phyloP scores from a whole-genome alignment of 371 early-diverging fungal genomes.

The Actinomucor elegans region DNA sequence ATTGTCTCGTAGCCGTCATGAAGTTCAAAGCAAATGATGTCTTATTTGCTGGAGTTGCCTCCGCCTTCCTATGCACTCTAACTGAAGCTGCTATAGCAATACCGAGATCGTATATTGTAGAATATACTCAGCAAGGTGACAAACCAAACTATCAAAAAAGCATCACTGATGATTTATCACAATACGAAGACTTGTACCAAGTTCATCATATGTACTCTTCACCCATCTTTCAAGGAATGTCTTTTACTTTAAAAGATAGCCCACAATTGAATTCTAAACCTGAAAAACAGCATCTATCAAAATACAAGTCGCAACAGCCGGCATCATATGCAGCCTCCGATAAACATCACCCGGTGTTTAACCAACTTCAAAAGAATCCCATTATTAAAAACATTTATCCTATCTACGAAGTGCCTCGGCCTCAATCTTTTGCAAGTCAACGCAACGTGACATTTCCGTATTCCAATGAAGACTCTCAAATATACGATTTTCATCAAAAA shows the following conservation, averaged over 20 bases:
- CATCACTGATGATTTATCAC: not conserved
- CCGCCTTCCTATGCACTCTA: not conserved
- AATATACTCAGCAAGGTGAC: constrained; percentile 29
- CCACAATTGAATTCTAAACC: no score
- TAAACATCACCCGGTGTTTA: constrained; percentile 25
- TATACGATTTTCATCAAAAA: constrained; percentile 33
- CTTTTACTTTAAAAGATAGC: constrained; percentile 17
- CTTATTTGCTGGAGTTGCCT: not conserved
- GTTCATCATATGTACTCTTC: constrained; percentile 32
- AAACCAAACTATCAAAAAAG: not conserved
- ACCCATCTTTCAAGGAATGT: constrained; percentile 28
- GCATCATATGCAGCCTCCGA: not conserved
- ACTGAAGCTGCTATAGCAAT: constrained; percentile 6
- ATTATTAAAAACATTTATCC: constrained; percentile 30
- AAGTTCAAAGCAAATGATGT: not conserved
- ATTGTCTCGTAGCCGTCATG: no score
- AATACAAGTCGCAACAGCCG: not conserved
- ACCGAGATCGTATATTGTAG: constrained; percentile 44
- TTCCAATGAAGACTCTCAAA: constrained; percentile 16
- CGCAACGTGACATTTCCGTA: constrained; percentile 6
- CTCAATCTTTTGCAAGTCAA: constrained; percentile 14
- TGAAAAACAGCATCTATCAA: not conserved
- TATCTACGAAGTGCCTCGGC: constrained; percentile 27
- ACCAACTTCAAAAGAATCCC: constrained; percentile 15
- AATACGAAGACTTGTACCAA: constrained; percentile 10